phyloP scores from a whole-genome alignment of 2,329 filamentous ascomycete genomes.

The Ampelomyces quisqualis region DNA sequence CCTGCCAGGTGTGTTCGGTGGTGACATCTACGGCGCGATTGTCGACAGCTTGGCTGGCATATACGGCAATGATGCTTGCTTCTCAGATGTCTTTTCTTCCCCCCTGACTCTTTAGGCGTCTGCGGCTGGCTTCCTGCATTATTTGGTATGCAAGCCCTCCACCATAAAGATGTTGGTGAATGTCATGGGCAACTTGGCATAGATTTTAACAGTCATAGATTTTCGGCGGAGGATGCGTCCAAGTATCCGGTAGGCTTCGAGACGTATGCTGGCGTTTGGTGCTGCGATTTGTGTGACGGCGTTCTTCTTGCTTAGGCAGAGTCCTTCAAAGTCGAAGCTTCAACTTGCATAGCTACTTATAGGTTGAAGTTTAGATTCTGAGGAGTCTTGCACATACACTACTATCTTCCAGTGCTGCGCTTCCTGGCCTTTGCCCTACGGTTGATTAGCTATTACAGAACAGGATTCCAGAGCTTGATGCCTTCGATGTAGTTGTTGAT shows the following conservation, averaged over 20 bases:
- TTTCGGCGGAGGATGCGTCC: slow-evolving; percentile 21
- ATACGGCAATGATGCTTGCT: slow-evolving; percentile 28
- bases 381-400: neutral
- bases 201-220: slow-evolving; percentile 25
- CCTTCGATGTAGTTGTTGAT: no score
- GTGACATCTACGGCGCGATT: slow-evolving; percentile 25
- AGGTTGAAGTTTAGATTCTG: neutral
- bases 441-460: no score
- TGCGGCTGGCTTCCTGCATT: slow-evolving; percentile 19
- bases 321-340: slow-evolving; percentile 13
- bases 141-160: slow-evolving; percentile 23
- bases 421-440: no score
- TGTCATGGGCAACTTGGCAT: slow-evolving; percentile 25
- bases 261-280: slow-evolving; percentile 24
- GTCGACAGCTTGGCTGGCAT: slow-evolving; percentile 19
- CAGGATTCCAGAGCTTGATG: no score
- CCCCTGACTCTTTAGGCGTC: slow-evolving; percentile 32
- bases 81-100: slow-evolving; percentile 25
- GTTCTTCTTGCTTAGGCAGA: slow-evolving; percentile 22
- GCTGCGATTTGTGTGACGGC: slow-evolving; percentile 20
- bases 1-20: slow-evolving; percentile 24
- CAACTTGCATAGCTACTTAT: neutral
- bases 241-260: slow-evolving; percentile 27
- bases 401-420: no score
- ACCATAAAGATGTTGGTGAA: slow-evolving; percentile 26